Evolutionary conservation across 2,329 filamentous ascomycete genomes (phyloP).

Genomic region (Alternaria sp.): DNA sequence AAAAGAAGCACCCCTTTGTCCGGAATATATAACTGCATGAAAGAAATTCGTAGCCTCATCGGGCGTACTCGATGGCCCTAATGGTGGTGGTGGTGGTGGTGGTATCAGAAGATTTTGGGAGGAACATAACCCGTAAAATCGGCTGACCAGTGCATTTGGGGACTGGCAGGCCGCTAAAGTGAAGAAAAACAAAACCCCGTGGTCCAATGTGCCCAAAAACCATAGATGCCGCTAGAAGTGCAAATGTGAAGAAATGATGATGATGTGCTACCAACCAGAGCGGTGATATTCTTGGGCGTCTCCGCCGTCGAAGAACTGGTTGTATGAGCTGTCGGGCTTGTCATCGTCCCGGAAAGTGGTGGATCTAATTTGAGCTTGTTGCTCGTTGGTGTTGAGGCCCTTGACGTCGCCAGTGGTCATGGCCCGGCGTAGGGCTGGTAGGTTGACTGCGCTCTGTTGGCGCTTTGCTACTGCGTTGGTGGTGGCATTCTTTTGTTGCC

Average conservation of each 20-base stretch:
- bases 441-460: constrained; percentile 70
- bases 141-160: constrained; percentile 26
- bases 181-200: constrained; percentile 38
- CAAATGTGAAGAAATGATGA: constrained; percentile 33
- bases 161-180: constrained; percentile 24
- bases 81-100: constrained; percentile 7
- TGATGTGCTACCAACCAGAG: constrained; percentile 75
- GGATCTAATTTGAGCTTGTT: constrained; percentile 56
- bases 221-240: constrained; percentile 51
- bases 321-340: constrained; percentile 75
- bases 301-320: constrained; percentile 77
- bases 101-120: constrained; percentile 50
- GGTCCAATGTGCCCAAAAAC: constrained; percentile 40
- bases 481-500: constrained; percentile 90
- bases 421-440: constrained; percentile 47
- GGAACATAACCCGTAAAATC: constrained; percentile 41
- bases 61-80: constrained; percentile 44
- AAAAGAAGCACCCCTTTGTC: constrained; percentile 43
- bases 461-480: constrained; percentile 89
- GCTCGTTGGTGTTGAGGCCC: constrained; percentile 76
- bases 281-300: constrained; percentile 80
- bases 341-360: constrained; percentile 66
- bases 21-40: constrained; percentile 36
- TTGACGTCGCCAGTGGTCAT: constrained; percentile 79
- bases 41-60: constrained; percentile 53